Percentiles rank a stretch among this genome's conserved stretches.
Conservation (phyloP, 2,329 filamentous ascomycete species). For the Hypoxylon sp. region DNA sequence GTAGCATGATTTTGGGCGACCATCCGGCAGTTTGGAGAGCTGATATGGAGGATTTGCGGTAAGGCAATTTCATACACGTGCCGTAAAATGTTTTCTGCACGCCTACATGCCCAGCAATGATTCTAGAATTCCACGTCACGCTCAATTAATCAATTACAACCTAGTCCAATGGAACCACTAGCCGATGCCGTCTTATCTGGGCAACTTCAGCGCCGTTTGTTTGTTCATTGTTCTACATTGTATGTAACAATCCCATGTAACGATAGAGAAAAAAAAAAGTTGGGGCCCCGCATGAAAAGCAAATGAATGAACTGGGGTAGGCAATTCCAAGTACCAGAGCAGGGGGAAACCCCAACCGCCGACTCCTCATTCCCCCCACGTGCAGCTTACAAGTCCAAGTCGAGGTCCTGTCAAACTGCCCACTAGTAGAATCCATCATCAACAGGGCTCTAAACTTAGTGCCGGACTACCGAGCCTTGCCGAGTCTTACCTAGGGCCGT, state of each 20-base stretch:
- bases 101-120: neutral
- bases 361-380: slow-evolving; percentile 19
- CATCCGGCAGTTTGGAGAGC: slow-evolving; percentile 27
- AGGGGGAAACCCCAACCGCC: slow-evolving; percentile 6
- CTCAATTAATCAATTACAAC: slow-evolving; percentile 1
- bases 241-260: slow-evolving; percentile 28
- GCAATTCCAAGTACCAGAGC: neutral
- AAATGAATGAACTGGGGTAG: neutral
- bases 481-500: slow-evolving; percentile 7
- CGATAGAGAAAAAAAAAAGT: slow-evolving; percentile 12
- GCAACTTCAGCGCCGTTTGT: neutral
- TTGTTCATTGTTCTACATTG: slow-evolving; percentile 4
- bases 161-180: slow-evolving; percentile 1
- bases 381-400: neutral
- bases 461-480: slow-evolving; percentile 19
- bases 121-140: slow-evolving; percentile 23
- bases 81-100: slow-evolving; percentile 18
- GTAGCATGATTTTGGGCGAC: slow-evolving; percentile 9
- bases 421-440: neutral
- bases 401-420: slow-evolving; percentile 2
- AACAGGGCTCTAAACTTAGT: neutral
- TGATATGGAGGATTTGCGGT: slow-evolving; percentile 15
- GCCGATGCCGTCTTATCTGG: slow-evolving; percentile 7
- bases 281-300: slow-evolving; percentile 13
- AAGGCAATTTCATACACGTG: slow-evolving; percentile 27